A percentile compares a stretch with the other conserved stretches of the same genome.
Conservation (phyloP, 2,329 filamentous ascomycete species). For the Sclerotinia minor region DNA sequence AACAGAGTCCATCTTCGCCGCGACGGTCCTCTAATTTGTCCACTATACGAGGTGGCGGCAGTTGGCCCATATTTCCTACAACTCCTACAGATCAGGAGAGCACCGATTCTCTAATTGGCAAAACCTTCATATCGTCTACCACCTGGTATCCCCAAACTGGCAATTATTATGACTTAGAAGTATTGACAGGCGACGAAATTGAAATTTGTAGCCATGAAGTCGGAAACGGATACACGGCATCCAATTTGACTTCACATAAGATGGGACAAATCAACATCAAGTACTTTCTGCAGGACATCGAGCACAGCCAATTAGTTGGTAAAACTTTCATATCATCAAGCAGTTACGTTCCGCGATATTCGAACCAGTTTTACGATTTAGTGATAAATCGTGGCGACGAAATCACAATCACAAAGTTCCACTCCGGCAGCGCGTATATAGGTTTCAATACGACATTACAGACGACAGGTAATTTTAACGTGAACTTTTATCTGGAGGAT, state of each 20-base stretch:
- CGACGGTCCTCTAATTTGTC: too few relatives aligned
- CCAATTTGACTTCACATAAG: background rate
- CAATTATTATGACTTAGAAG: background rate
- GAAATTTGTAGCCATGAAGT: background rate
- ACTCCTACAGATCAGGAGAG: background rate
- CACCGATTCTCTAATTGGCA: background rate
- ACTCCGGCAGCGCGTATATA: background rate
- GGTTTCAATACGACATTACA: background rate
- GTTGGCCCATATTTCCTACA: background rate
- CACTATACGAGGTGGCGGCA: background rate
- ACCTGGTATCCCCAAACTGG: background rate
- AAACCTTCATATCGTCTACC: background rate
- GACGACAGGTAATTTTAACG: background rate
- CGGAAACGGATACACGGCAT: background rate
- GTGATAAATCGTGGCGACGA: background rate
- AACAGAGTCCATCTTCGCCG: background rate
- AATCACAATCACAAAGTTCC: background rate
- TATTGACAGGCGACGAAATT: background rate
- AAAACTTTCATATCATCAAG: background rate
- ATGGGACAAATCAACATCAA: background rate
- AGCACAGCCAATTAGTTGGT: background rate
- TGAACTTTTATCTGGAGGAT: background rate
- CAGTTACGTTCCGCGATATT: background rate
- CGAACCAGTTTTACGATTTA: background rate
- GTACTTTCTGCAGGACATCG: background rate